phyloP scores from a whole-genome alignment of 768 basidiomycete species.

The Boletus tylopilopsis region DNA sequence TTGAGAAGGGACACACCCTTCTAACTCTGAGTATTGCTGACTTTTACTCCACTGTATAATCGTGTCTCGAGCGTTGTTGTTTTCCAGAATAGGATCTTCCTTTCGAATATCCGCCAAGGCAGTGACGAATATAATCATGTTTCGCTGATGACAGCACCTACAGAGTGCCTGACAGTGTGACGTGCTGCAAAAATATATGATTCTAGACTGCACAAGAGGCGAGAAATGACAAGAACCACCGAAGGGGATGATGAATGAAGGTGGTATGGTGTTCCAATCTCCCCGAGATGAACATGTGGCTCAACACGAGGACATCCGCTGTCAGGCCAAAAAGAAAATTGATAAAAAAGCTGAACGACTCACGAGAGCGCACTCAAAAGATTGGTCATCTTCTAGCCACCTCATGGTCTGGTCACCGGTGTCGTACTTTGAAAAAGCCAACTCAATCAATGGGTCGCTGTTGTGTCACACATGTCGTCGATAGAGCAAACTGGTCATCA shows the following conservation, averaged over 20 bases:
- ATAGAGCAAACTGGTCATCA: constrained; percentile 9
- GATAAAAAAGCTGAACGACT: neutral
- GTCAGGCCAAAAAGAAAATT: neutral
- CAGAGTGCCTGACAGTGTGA: no score
- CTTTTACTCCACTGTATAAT: neutral
- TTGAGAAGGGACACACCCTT: neutral
- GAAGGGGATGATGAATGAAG: constrained; percentile 6
- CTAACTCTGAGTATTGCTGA: neutral
- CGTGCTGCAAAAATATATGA: neutral
- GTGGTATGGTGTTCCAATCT: neutral
- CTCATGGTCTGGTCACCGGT: constrained; percentile 1
- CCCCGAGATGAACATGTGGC: constrained; percentile 7
- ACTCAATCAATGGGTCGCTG: constrained; percentile 3
- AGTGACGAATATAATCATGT: neutral
- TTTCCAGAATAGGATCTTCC: neutral
- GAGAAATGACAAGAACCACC: neutral
- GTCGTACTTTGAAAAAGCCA: constrained; percentile 6
- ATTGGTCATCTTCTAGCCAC: neutral
- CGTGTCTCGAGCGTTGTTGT: neutral
- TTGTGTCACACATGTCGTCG: constrained; percentile 5
- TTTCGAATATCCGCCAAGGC: neutral
- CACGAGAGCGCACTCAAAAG: neutral
- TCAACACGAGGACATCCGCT: neutral
- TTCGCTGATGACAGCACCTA: neutral
- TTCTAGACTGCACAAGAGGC: neutral